These are phyloP conservation scores for Exophiala sideris DNA, from an alignment of 2,329 filamentous ascomycete species.

Conservation along the genomic window DNA sequence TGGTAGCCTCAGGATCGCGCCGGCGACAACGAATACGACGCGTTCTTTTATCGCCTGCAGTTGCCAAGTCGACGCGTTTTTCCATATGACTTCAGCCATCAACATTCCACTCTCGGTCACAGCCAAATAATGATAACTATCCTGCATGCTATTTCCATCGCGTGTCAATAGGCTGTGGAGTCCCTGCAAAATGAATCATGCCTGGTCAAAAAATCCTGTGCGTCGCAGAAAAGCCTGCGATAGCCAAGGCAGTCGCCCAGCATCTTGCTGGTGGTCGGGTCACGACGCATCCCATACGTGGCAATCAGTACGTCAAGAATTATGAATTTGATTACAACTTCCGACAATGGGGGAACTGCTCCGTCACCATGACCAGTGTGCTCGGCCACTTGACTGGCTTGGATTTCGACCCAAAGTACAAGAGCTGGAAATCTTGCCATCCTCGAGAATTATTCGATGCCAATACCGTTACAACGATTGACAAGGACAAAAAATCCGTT, in stretches of 20 bases:
- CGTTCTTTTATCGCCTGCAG: too few relatives aligned
- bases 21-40: too few relatives aligned
- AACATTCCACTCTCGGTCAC: background rate
- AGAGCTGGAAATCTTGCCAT: slow-evolving; percentile 75
- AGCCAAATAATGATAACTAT: background rate
- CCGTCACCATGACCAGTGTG: slow-evolving; percentile 92
- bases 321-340: slow-evolving; percentile 92
- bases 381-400: slow-evolving; percentile 79
- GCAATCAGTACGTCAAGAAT: slow-evolving; percentile 82
- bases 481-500: slow-evolving; percentile 74
- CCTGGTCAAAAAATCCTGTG: slow-evolving; percentile 59
- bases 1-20: too few relatives aligned
- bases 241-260: slow-evolving; percentile 87
- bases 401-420: slow-evolving; percentile 72
- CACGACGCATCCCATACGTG: slow-evolving; percentile 61
- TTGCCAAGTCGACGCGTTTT: background rate
- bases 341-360: slow-evolving; percentile 72
- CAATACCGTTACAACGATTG: slow-evolving; percentile 65
- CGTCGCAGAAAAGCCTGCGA: slow-evolving; percentile 86
- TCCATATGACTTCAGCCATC: too few relatives aligned
- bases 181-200: slow-evolving; percentile 25
- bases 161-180: background rate
- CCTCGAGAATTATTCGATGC: slow-evolving; percentile 79
- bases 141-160: too few relatives aligned
- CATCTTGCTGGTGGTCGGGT: slow-evolving; percentile 78